These are phyloP conservation scores for Barbarea vulgaris DNA, from an alignment of 345 rosid species.

Conservation along the genomic window DNA sequence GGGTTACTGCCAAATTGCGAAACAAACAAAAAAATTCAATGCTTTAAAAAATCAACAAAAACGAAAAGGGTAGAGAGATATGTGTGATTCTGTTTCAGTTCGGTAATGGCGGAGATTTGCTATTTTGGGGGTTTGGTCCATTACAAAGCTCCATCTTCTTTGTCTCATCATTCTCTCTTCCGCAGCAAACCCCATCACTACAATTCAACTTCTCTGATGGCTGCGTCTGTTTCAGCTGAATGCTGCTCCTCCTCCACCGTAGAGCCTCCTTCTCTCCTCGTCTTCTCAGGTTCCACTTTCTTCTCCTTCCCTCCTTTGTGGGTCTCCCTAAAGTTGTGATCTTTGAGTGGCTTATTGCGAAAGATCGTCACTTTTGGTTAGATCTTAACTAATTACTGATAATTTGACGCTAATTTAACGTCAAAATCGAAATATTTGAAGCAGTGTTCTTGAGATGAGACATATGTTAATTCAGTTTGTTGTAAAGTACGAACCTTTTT, in stretches of 20 bases:
- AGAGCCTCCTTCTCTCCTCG: constrained; percentile 72
- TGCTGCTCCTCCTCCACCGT: constrained; percentile 49
- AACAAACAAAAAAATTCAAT: background rate
- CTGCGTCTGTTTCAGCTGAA: constrained; percentile 38
- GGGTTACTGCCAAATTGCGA: constrained; percentile 1
- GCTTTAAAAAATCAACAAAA: constrained; percentile 7
- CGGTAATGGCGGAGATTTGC: constrained; percentile 64
- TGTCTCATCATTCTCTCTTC: constrained; percentile 23
- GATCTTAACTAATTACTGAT: background rate
- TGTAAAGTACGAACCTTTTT: background rate
- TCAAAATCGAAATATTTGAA: no score
- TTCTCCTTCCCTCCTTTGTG: background rate
- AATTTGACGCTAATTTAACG: no score
- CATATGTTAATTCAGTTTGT: background rate
- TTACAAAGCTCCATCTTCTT: constrained; percentile 30
- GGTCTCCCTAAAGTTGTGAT: constrained; percentile 10
- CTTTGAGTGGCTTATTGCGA: background rate
- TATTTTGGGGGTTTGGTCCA: constrained; percentile 33
- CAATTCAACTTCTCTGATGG: constrained; percentile 34
- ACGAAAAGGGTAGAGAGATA: background rate
- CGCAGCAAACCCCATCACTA: constrained; percentile 15
- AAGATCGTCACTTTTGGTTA: constrained; percentile 11
- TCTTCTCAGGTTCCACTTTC: constrained; percentile 65
- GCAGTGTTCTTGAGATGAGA: background rate
- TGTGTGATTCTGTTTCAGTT: constrained; percentile 22